These are phyloP conservation scores for Rubus parviflorus DNA, from an alignment of 306 rosid species.

Conservation along the genomic window DNA sequence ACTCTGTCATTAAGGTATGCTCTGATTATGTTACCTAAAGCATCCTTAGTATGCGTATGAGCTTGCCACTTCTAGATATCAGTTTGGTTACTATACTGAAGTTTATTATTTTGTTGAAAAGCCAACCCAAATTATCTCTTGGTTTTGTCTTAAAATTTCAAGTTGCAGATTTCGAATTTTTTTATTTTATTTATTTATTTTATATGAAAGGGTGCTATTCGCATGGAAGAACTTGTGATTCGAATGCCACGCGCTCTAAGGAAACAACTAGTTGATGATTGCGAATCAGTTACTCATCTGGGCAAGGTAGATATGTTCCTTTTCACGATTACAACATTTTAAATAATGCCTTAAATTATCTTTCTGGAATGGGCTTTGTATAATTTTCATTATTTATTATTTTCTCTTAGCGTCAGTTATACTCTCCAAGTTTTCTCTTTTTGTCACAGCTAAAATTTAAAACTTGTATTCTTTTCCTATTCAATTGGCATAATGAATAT, in stretches of 20 bases:
- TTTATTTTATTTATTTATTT: not conserved
- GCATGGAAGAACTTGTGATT: slow-evolving; percentile 59
- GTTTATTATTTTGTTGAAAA: slow-evolving; percentile 2
- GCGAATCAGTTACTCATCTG: slow-evolving; percentile 68
- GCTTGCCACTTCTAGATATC: not conserved
- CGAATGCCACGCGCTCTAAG: slow-evolving; percentile 65
- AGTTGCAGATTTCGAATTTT: not conserved
- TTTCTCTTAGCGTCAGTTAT: not conserved
- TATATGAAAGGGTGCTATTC: slow-evolving; percentile 17
- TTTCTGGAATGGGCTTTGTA: not conserved
- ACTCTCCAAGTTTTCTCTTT: not conserved
- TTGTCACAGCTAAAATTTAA: not conserved
- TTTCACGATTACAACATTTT: not conserved
- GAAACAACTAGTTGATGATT: slow-evolving; percentile 88
- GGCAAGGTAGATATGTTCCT: slow-evolving; percentile 64
- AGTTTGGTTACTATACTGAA: not conserved
- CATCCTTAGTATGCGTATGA: slow-evolving; percentile 7
- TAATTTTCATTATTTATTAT: not conserved
- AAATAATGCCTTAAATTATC: slow-evolving; percentile 21
- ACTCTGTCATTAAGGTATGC: slow-evolving; percentile 56
- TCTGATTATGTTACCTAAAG: slow-evolving; percentile 14
- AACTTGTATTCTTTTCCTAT: not conserved
- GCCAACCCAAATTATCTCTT: slow-evolving; percentile 1
- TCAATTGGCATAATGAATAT: not conserved
- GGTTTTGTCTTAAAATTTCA: not conserved